Evolutionary conservation across 148 eudicot genomes (phyloP), one percentile per base, ranked within the genome.

Genomic region (Rhododendron ovatum): DNA sequence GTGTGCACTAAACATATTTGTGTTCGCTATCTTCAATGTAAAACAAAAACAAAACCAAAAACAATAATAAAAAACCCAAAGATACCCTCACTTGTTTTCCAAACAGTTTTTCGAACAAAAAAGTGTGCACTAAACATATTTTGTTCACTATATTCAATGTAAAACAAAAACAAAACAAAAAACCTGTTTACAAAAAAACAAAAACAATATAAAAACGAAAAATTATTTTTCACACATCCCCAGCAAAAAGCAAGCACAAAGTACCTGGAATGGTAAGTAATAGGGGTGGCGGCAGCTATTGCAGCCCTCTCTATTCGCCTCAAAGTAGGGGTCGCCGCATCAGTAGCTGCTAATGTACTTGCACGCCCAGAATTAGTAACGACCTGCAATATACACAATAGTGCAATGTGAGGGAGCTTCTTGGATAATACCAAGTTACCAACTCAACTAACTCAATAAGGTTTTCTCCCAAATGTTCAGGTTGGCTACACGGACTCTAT

Each of bases 241-340:
- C 65, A 83, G 83, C 26, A 48, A 35, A 69, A 82, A 85, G 63
- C 65, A 86, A 84, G 65, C 9, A 77, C 7, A 9, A 78, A 80
- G 55, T 93, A 94, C 99, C 94, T 93, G 63, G 98, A 88, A 92
- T 93, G 95, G 81, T 97, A 97, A 59, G 98, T 83, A 82, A 95
- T 97, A 51, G 98, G 98, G 59, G 98, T 97, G 77, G 99, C 99
- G n/a, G 98, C 98, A 89, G 98, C 99, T 83, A 97, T 97, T 76
- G 99, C 96, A 91, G 99, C 99, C 90, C 99, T 93, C 85, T 97
- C 99, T 45, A 97, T 97, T 82, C 99, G 98, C 88, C 98, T 91
- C 86, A 97, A 85, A 35, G 99, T 94, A 9, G 99, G 98, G 57
- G 94, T 97, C 77, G 99, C 99, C 83, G 99, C 99, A 93, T 97